Conservation (phyloP, 2,329 filamentous ascomycete species). For the Aspergillus ochraceoroseus region DNA sequence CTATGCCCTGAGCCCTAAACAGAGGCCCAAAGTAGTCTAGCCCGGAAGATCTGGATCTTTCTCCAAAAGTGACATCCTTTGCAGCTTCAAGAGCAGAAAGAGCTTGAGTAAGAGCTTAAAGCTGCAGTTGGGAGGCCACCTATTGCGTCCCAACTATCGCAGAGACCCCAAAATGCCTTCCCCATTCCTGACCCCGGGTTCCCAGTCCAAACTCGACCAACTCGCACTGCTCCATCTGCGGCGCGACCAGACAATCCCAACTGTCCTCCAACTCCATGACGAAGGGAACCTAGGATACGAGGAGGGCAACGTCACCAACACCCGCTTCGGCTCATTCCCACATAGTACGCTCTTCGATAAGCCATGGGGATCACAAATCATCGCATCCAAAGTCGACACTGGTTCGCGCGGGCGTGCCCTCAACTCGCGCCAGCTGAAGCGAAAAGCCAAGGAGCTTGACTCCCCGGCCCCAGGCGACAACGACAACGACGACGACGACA, state of each 20-base stretch:
- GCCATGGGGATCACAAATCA: conserved; percentile 87
- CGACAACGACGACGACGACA: conserved; percentile 17
- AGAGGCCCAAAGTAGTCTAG: conserved; percentile 1
- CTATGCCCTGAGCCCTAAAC: conserved; percentile 21
- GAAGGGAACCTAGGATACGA: conserved; percentile 66
- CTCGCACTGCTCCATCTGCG: conserved; percentile 84
- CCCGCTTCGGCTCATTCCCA: conserved; percentile 85
- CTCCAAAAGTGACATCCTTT: conserved; percentile 11
- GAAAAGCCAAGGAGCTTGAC: conserved; percentile 45
- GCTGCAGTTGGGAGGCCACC: not conserved
- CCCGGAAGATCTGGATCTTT: conserved; percentile 12
- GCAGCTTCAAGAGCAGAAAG: conserved; percentile 11
- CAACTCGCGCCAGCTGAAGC: conserved; percentile 54
- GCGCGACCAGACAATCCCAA: conserved; percentile 75
- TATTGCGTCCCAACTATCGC: not conserved
- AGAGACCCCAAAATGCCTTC: conserved; percentile 48
- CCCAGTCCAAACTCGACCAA: conserved; percentile 56
- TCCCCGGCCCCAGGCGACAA: conserved; percentile 22
- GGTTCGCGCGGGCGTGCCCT: conserved; percentile 76
- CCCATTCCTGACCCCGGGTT: conserved; percentile 71
- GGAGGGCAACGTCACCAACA: conserved; percentile 78
- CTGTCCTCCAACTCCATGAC: conserved; percentile 60
- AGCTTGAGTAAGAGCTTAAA: conserved; percentile 7
- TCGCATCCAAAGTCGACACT: conserved; percentile 84
- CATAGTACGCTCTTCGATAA: conserved; percentile 71